Conservation (phyloP, 129 eudicot species). For the Pittosporum tobira region DNA sequence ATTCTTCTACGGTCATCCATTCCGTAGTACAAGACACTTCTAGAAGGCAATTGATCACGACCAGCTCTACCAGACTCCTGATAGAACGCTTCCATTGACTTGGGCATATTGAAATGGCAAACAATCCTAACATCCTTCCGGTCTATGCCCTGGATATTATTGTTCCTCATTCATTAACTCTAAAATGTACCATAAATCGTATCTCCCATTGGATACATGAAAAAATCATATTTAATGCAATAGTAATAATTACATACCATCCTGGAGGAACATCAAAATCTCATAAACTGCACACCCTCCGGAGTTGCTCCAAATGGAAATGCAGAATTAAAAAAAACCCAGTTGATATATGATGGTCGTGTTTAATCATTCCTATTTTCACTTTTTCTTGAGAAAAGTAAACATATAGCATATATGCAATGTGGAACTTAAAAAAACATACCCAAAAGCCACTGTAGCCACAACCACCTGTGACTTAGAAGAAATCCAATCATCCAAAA, state of each 20-base stretch:
- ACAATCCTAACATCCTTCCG: slow-evolving; percentile 90
- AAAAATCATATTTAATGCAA: background rate
- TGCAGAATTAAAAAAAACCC: slow-evolving; percentile 12
- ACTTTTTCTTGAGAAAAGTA: slow-evolving; percentile 4
- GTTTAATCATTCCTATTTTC: too few species aligned
- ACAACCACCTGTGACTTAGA: slow-evolving; percentile 83
- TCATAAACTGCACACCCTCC: slow-evolving; percentile 25
- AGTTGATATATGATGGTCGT: slow-evolving; percentile 12
- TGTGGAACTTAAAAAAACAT: too few species aligned
- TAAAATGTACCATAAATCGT: background rate
- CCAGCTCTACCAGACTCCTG: slow-evolving; percentile 99
- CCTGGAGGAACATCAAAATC: slow-evolving; percentile 43
- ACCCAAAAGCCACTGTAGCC: slow-evolving; percentile 99
- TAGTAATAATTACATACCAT: slow-evolving; percentile 55
- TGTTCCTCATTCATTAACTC: slow-evolving; percentile 2
- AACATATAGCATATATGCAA: background rate
- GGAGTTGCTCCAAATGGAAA: slow-evolving; percentile 31
- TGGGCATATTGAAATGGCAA: slow-evolving; percentile 92
- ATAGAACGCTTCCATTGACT: slow-evolving; percentile 92
- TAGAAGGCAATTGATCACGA: slow-evolving; percentile 80
- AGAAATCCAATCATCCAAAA: slow-evolving; percentile 90
- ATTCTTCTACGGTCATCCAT: slow-evolving; percentile 83
- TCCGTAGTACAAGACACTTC: slow-evolving; percentile 84
- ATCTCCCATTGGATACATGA: background rate
- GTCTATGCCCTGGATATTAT: slow-evolving; percentile 71